Base-by-base conservation (phyloP, 2,329 filamentous ascomycete species). In the Tolypocladium tundrense region DNA sequence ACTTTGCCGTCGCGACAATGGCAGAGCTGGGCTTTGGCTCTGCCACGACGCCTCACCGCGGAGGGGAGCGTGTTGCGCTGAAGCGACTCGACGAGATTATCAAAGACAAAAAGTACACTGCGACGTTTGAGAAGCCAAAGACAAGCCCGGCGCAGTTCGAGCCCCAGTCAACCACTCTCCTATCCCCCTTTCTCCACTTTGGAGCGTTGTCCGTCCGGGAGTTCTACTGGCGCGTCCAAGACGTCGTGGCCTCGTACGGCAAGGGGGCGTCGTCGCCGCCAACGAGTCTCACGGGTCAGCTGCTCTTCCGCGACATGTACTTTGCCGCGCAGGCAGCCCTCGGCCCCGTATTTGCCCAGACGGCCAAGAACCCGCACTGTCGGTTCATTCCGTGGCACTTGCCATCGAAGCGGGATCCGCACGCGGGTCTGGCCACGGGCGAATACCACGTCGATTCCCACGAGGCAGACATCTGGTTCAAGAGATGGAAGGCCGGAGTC, bases 281-380 rank as follows among this genome's bases (percentile, higher is more conserved):
- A 0, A 83, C 83, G n/a, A 88, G 83, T 60, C 70, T 92, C 19
- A 85, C 80, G 0, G 88, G 88, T 3, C 88, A 92, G 64, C 72
- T 92, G 1, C 75, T 91, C 13, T 92, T 92, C 69, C 79, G 88
- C 19, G 88, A 92, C 67, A 92, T 92, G 88, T 92, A 91, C 70
- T 91, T 92, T 64, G 88, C 82, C 16, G 88, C 88, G 0, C 88
- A 92, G 67, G 87, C 88, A 1, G 79, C 82, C 0, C 73, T 91
- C 1, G 88, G 88, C 0, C 76, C 80, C 39, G 65, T 74, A 0
- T 91, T 90, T 63, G 77, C 73, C 1, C 87, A 89, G 65, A 86
- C 86, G 1, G 74, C 81, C 54, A 80, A 81, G 41, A 92, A 92
- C 65, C 70, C 78, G 0, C 73, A 86, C 61, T 87, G 83, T 43